Conservation (phyloP, 1,284 basidiomycete species). For the Ganoderma lucidum region DNA sequence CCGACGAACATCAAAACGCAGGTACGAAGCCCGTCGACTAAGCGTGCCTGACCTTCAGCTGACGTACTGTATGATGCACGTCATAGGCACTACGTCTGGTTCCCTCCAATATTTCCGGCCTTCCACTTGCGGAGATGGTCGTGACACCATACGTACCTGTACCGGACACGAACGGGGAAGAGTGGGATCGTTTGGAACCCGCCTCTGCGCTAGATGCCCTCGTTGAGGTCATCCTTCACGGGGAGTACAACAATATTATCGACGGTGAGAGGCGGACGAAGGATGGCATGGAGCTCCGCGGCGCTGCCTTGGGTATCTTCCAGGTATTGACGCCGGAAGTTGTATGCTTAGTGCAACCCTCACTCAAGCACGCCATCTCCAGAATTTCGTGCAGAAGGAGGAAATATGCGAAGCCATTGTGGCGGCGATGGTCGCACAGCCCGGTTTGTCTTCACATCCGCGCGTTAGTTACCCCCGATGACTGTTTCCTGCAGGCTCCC, state of each 20-base stretch:
- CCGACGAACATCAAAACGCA: slow-evolving; percentile 89
- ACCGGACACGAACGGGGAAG: slow-evolving; percentile 85
- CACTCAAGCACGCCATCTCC: slow-evolving; percentile 3
- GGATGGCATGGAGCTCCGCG: slow-evolving; percentile 71
- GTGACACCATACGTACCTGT: slow-evolving; percentile 84
- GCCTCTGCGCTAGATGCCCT: slow-evolving; percentile 80
- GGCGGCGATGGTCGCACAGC: slow-evolving; percentile 68
- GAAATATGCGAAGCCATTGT: slow-evolving; percentile 72
- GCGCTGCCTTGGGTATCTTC: slow-evolving; percentile 72
- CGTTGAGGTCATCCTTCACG: slow-evolving; percentile 76
- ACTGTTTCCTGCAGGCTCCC: slow-evolving; percentile 41
- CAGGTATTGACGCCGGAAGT: slow-evolving; percentile 57
- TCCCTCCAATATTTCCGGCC: slow-evolving; percentile 60
- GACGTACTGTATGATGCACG: not conserved
- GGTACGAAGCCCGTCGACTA: slow-evolving; percentile 47
- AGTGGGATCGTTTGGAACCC: slow-evolving; percentile 84
- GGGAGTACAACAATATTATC: slow-evolving; percentile 78
- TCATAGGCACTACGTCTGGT: slow-evolving; percentile 72
- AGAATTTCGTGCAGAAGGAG: slow-evolving; percentile 81
- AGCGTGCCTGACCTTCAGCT: too few species aligned
- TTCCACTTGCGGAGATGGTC: slow-evolving; percentile 67
- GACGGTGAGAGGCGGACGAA: slow-evolving; percentile 58
- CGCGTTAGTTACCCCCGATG: not conserved
- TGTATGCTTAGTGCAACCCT: not conserved
- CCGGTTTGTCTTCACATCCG: slow-evolving; percentile 44